Evolutionary conservation across 1,139 yeast genomes (phyloP).

Genomic region (Debaryomyces psychrophilus): DNA sequence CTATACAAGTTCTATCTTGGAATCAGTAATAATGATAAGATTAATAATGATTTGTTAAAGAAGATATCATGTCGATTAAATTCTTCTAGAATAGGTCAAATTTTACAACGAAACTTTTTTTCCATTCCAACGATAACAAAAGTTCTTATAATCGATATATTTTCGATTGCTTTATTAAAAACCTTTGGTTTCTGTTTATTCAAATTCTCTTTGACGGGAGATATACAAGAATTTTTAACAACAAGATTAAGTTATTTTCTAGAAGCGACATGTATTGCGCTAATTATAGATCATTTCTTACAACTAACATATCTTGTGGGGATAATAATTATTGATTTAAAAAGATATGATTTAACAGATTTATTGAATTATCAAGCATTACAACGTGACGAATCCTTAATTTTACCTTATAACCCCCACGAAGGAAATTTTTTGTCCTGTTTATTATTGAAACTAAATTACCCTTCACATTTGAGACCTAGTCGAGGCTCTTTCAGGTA

Average conservation of each 20-base stretch:
- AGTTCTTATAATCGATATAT: constrained; percentile 19
- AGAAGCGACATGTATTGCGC: constrained; percentile 32
- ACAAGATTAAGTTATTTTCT: constrained; percentile 22
- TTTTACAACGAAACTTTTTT: not conserved
- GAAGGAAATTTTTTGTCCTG: constrained; percentile 35
- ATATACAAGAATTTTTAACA: constrained; percentile 22
- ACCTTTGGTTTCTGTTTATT: constrained; percentile 19
- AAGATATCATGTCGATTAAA: not conserved
- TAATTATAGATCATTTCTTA: constrained; percentile 58
- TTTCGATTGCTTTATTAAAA: constrained; percentile 1
- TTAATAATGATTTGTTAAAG: constrained; percentile 2
- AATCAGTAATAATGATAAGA: constrained; percentile 15
- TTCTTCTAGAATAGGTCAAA: constrained; percentile 1
- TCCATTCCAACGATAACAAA: constrained; percentile 25
- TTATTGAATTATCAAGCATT: constrained; percentile 26
- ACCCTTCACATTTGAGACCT: constrained; percentile 22
- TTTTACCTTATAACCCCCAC: constrained; percentile 6
- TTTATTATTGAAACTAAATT: constrained; percentile 24
- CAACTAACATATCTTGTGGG: constrained; percentile 68
- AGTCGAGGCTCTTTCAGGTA: constrained; percentile 27
- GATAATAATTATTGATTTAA: constrained; percentile 65
- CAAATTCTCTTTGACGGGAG: constrained; percentile 22
- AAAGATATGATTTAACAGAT: constrained; percentile 64
- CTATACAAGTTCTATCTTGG: constrained; percentile 32
- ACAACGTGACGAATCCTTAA: not conserved